These are phyloP conservation scores for Paecilomyces formosus DNA, from an alignment of 2,329 filamentous ascomycete species.

Conservation along the genomic window DNA sequence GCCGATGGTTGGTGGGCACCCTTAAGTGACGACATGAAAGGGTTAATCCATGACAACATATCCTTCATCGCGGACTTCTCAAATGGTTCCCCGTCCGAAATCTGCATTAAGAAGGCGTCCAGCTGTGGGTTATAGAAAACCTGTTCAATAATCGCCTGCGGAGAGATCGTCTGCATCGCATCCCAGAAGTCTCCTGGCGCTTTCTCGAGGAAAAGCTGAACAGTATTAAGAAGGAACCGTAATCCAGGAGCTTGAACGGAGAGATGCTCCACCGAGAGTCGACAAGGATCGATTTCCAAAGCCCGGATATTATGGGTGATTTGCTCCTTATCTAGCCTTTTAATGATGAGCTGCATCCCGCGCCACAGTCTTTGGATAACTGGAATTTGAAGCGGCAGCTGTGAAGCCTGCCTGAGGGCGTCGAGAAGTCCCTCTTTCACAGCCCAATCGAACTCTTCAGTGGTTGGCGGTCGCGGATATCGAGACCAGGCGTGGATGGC, in stretches of 20 bases:
- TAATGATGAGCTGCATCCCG: conserved; percentile 66
- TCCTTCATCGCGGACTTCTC: conserved; percentile 51
- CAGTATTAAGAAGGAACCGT: conserved; percentile 60
- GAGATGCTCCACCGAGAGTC: conserved; percentile 59
- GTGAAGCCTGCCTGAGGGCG: conserved; percentile 57
- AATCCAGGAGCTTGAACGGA: conserved; percentile 55
- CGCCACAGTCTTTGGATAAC: conserved; percentile 71
- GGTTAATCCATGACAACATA: conserved; percentile 69
- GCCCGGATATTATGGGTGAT: conserved; percentile 71
- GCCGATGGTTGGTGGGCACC: conserved; percentile 69
- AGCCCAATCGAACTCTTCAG: conserved; percentile 79
- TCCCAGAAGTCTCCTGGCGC: conserved; percentile 81
- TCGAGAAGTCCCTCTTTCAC: conserved; percentile 65
- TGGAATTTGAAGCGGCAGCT: conserved; percentile 43
- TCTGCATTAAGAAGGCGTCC: conserved; percentile 46
- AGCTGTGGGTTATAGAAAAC: conserved; percentile 69
- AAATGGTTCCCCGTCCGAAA: conserved; percentile 44
- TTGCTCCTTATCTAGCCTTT: conserved; percentile 62
- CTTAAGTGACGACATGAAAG: conserved; percentile 70
- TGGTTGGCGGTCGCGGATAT: conserved; percentile 56
- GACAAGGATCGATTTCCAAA: conserved; percentile 64
- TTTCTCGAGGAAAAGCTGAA: conserved; percentile 65
- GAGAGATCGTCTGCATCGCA: conserved; percentile 72
- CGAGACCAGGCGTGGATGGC: conserved; percentile 62
- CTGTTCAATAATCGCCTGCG: conserved; percentile 73